phyloP scores from a whole-genome alignment of 805 yeast species.

The Pichia manshurica region DNA sequence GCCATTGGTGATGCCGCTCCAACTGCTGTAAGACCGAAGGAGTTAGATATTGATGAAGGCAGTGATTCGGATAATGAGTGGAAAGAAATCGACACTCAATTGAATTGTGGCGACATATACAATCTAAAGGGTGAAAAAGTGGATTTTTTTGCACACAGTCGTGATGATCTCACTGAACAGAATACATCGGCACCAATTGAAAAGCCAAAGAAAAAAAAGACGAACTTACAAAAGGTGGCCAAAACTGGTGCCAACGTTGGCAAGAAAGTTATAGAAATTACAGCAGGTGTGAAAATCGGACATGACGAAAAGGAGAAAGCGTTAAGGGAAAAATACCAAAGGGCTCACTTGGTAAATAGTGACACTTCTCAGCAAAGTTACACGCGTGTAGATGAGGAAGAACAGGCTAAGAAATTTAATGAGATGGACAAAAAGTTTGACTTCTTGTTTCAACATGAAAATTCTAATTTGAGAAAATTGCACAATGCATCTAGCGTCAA shows the following conservation, averaged over 20 bases:
- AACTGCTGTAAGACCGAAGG: slow-evolving; percentile 2
- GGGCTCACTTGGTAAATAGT: slow-evolving; percentile 28
- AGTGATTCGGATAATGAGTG: slow-evolving; percentile 51
- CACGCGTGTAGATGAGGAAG: slow-evolving; percentile 82
- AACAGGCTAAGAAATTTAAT: slow-evolving; percentile 69
- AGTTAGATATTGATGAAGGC: slow-evolving; percentile 16
- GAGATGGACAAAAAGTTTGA: slow-evolving; percentile 48
- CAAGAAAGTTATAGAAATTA: slow-evolving; percentile 6
- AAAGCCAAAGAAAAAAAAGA: slow-evolving; percentile 11
- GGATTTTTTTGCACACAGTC: slow-evolving; percentile 31
- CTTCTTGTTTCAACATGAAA: slow-evolving; percentile 38
- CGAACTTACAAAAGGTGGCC: slow-evolving; percentile 6
- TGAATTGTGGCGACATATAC: slow-evolving; percentile 64
- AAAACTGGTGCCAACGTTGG: slow-evolving; percentile 10
- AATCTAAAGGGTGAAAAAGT: slow-evolving; percentile 72
- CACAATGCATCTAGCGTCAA: slow-evolving; percentile 15
- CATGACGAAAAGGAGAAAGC: slow-evolving; percentile 8
- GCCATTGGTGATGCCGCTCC: not conserved
- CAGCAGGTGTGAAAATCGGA: slow-evolving; percentile 11
- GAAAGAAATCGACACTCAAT: slow-evolving; percentile 82
- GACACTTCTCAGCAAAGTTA: slow-evolving; percentile 62
- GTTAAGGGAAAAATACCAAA: slow-evolving; percentile 16
- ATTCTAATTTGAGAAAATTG: slow-evolving; percentile 29
- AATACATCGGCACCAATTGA: slow-evolving; percentile 6
- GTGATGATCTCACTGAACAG: slow-evolving; percentile 18